Conservation (phyloP, 495 filamentous ascomycete species). For the Xylaria telfairii region DNA sequence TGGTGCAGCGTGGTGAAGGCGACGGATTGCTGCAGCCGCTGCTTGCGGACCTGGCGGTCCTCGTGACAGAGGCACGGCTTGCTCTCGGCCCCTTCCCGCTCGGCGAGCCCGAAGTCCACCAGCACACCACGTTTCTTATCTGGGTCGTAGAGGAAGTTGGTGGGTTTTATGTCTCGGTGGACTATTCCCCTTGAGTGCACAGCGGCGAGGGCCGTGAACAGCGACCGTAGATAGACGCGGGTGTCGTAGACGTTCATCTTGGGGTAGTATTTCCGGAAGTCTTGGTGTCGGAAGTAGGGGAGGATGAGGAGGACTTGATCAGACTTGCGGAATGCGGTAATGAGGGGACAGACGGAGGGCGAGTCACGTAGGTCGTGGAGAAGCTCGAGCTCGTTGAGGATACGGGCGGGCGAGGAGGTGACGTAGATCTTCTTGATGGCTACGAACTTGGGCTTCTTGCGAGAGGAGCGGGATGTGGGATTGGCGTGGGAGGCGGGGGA, state of each 20-base stretch:
- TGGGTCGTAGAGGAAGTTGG: conserved; percentile 96
- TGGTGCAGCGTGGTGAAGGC: conserved; percentile 49
- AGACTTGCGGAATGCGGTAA: conserved; percentile 90
- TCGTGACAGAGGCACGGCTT: conserved; percentile 76
- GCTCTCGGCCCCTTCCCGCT: conserved; percentile 76
- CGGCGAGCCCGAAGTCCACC: conserved; percentile 95
- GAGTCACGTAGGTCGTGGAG: conserved; percentile 88
- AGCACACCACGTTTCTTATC: conserved; percentile 81
- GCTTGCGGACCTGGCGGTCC: conserved; percentile 43
- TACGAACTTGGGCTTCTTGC: conserved; percentile 73
- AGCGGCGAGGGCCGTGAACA: conserved; percentile 82
- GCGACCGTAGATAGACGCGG: conserved; percentile 83
- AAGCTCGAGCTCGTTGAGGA: conserved; percentile 95
- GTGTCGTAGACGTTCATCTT: conserved; percentile 85
- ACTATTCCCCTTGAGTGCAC: conserved; percentile 86
- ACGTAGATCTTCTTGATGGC: conserved; percentile 99
- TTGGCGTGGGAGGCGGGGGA: conserved; percentile 31
- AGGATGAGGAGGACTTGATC: conserved; percentile 96
- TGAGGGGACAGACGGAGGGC: conserved; percentile 86
- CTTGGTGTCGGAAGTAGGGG: conserved; percentile 92
- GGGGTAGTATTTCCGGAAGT: conserved; percentile 95
- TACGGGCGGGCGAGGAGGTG: conserved; percentile 88
- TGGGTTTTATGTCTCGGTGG: conserved; percentile 99
- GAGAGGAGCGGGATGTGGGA: conserved; percentile 28
- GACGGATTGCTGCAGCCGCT: conserved; percentile 47